Evolutionary conservation across 2,329 filamentous ascomycete species (phyloP).

Genomic region (Ophiocordyceps camponoti-rufipedis): DNA sequence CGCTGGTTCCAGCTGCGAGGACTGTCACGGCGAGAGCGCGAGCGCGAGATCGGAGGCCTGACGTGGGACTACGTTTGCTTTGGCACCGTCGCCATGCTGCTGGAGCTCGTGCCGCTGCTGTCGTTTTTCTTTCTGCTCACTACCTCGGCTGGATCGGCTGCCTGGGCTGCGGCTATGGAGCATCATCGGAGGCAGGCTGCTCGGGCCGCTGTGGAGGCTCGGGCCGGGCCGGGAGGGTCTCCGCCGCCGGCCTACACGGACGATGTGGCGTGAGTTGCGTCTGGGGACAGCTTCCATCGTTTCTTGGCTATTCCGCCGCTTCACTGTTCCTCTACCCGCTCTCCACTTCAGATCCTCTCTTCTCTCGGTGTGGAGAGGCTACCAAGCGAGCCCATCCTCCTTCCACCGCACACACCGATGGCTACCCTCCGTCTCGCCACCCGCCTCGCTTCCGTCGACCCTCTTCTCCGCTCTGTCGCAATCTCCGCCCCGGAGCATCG

Average conservation of each 20-base stretch:
- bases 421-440: no score
- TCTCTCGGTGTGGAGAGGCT: no score
- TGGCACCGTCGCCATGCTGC: slow-evolving; percentile 62
- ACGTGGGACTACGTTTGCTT: slow-evolving; percentile 87
- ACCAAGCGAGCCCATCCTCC: no score
- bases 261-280: not conserved
- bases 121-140: slow-evolving; percentile 94
- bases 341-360: no score
- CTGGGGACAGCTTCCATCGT: no score
- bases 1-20: slow-evolving; percentile 72
- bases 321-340: no score
- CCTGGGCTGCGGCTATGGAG: slow-evolving; percentile 75
- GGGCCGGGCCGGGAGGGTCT: not conserved
- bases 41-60: slow-evolving; percentile 46
- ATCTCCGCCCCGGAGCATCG: no score
- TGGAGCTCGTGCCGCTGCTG: slow-evolving; percentile 76
- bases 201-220: slow-evolving; percentile 3
- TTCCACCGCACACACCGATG: no score
- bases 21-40: slow-evolving; percentile 54
- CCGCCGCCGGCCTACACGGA: not conserved
- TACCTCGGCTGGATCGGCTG: slow-evolving; percentile 62
- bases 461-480: no score
- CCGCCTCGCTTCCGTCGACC: no score
- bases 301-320: no score
- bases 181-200: slow-evolving; percentile 19